Conservation (phyloP, 2,329 filamentous ascomycete genomes). For the Aspergillus sp. region DNA sequence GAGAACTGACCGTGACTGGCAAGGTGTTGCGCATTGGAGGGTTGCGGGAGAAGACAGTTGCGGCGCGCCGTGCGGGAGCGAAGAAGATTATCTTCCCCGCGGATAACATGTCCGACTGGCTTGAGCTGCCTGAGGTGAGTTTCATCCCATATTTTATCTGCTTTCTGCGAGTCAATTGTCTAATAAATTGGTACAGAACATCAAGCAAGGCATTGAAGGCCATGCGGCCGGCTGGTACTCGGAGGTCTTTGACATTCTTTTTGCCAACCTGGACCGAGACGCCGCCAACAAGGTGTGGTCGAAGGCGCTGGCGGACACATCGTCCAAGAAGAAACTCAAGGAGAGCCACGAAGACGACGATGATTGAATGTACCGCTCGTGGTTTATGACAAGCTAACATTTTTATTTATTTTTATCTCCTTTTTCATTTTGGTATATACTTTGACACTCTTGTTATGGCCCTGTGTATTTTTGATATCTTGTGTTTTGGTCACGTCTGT, state of each 20-base stretch:
- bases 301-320: conserved; percentile 54
- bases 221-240: conserved; percentile 89
- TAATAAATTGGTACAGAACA: conserved; percentile 61
- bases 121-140: conserved; percentile 91
- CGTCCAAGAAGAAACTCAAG: conserved; percentile 47
- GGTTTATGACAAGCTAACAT: neutral
- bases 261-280: conserved; percentile 71
- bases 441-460: conserved; percentile 8
- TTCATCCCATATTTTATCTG: neutral
- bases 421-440: conserved; percentile 13
- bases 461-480: conserved; percentile 8
- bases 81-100: conserved; percentile 91
- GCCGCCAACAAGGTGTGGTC: conserved; percentile 71
- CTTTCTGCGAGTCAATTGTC: no score
- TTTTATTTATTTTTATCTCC: neutral
- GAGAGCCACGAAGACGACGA: conserved; percentile 19
- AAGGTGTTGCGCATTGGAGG: conserved; percentile 95
- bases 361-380: conserved; percentile 13
- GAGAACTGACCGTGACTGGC: conserved; percentile 91
- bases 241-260: conserved; percentile 88
- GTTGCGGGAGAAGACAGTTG: conserved; percentile 93
- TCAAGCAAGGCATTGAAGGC: conserved; percentile 93
- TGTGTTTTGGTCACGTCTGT: conserved; percentile 8
- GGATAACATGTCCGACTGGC: conserved; percentile 95
- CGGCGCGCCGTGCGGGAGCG: conserved; percentile 84